phyloP scores from a whole-genome alignment of 1,284 basidiomycete species.

The Apiotrichum domesticum region DNA sequence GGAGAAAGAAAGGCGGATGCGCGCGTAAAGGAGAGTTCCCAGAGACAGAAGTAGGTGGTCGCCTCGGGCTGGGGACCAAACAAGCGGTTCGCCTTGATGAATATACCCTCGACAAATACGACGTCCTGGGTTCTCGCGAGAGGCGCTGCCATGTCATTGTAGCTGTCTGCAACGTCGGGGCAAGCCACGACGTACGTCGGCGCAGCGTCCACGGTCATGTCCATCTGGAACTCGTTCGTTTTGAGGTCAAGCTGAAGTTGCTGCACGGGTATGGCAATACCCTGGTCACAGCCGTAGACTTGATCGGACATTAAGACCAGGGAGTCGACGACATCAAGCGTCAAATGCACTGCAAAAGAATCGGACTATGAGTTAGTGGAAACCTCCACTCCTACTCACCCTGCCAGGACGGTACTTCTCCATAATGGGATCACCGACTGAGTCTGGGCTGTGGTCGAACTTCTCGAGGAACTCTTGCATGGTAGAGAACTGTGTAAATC shows the following conservation, averaged over 20 bases:
- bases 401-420: constrained; percentile 69
- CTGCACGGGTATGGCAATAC: constrained; percentile 57
- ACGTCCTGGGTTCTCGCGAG: constrained; percentile 25
- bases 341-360: constrained; percentile 66
- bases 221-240: constrained; percentile 80
- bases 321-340: constrained; percentile 55
- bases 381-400: constrained; percentile 48
- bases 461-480: constrained; percentile 74
- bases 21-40: constrained; percentile 68
- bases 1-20: constrained; percentile 59
- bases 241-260: constrained; percentile 68
- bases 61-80: constrained; percentile 82
- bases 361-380: constrained; percentile 60
- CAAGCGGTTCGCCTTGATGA: constrained; percentile 72
- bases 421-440: constrained; percentile 69
- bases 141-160: constrained; percentile 24
- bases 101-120: constrained; percentile 64
- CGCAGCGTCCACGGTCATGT: constrained; percentile 69
- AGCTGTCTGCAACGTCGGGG: constrained; percentile 51
- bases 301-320: constrained; percentile 65
- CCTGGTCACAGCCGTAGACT: constrained; percentile 61
- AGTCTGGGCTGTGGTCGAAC: constrained; percentile 53
- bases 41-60: constrained; percentile 78
- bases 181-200: constrained; percentile 56
- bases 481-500: constrained; percentile 84